Base-by-base conservation (phyloP, 1,284 basidiomycete species). In the Neotropicomus parvogracilis region DNA sequence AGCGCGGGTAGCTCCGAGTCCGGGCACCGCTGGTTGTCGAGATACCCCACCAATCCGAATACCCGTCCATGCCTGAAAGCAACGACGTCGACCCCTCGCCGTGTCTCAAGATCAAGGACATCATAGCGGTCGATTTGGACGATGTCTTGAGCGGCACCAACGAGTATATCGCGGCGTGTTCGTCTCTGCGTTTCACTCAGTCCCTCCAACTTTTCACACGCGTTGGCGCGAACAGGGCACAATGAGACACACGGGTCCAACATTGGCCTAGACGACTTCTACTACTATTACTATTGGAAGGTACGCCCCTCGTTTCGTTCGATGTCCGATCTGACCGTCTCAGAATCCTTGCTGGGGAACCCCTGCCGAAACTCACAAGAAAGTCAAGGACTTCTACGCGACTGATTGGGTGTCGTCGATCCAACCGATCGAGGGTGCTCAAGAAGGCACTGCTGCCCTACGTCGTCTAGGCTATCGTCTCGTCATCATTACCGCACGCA, bases 111-210 rank as follows among this genome's bases (percentile, higher is more conserved):
- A 24, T 50, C 33, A 65, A 63, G 49, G 74, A 75, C 12, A 64
- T 83, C 40, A 83, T 90, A 59, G 84, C 85, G 4, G 72, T 88
- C 33, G 88, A 90, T 68, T 67, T 89, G 51, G 88, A 90, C 57
- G 88, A 91, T 71, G 88, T 90, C 5, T 67, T 90, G 44, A 75
- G 81, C 54, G 70, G 80, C 60, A 91, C 87, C 3, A 91, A 90
- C 64, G 58, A 67, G 40, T 71, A 72, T 13, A 77, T 89, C 11
- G 79, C 81, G 5, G 66, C 80, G 39, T 91, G 88, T 88, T 65
- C 64, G 80, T 69, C 26, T 24, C 32, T 38, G 43, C 20, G 26
- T 43, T 46, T 7, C 33, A 14, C n/a, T n/a, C n/a, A 29, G 3
- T 37, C 24, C 3, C 14, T 13, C 14, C 16, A 13, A 12, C 29